Base-by-base conservation (phyloP, 2,329 filamentous ascomycete genomes). In the Stemphylium beticola region DNA sequence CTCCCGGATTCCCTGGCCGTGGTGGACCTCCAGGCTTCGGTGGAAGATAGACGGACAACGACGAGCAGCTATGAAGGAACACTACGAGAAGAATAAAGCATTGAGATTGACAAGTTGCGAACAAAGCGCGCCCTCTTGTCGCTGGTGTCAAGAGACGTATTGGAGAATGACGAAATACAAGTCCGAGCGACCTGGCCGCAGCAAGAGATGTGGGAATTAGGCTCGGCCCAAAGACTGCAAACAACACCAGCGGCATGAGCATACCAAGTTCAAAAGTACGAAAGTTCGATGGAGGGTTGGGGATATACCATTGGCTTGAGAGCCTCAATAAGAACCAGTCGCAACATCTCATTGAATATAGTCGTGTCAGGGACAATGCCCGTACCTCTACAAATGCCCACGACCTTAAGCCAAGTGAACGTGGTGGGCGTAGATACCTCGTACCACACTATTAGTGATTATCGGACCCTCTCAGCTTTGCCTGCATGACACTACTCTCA, bases 1-100 rank as follows among this genome's bases (percentile, higher is more conserved):
- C 65, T 29, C 56, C 58, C 26, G 65, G 65, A 3, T 67, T 67
- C 53, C 55, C 60, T 39, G 65, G 68, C 29, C 62, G 65, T 32
- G 68, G 68, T 43, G 67, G 66, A 24, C 67, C 68, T 24, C 68
- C 68, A 40, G 68, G 68, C 24, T 68, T 61, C 22, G 61, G 61
- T 45, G 64, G 64, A 48, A 64, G 67, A 47, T 71, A 71, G 47
- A 58, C 22, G 14, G 32, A 32, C 24, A 33, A 37, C 38, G 40
- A 53, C 14, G 49, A 29, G 17, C 26, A 40, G 34, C 26, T 20
- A 53, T 45, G 11, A 48, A 18, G 14, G 45, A 42, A 46, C 5
- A 39, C 22, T 22, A 46, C 33, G 18, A 20, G 42, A 55, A 33
- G 48, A 43, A 29, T 38, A 14, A 33, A 43, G 48, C 48, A 43